Base-by-base conservation (phyloP, 2,329 filamentous ascomycete species). In the Hypoxylon sp. region DNA sequence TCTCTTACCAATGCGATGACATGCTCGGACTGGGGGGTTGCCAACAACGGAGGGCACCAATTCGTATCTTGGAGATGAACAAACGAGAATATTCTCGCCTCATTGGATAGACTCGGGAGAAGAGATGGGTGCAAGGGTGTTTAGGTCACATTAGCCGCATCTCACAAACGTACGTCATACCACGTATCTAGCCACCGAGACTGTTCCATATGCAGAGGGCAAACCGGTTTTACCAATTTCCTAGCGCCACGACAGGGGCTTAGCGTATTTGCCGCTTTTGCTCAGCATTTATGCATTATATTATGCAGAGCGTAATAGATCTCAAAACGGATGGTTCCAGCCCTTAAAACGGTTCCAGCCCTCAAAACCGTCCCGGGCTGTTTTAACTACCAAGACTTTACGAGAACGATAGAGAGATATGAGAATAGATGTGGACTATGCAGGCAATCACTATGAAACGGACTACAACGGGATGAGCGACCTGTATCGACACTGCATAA, bases 91-190 rank as follows among this genome's bases (percentile, higher is more conserved):
- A 49, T 40, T 56, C 51, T 49, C 55, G 40, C 25, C 22, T 35
- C 22, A 61, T 66, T 67, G 64, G 60, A 51, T 17, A 22, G 27
- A 5, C 20, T 31, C 49, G 22, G n/a, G 31, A 42, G 54, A 54
- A 54, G 53, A 46, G 40, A 53, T 59, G 22, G 6, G 56, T n/a
- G 59, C 59, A 66, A 44, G 60, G 67, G 49, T 51, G 30, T 35
- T 10, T 8, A 56, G 10, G 50, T 66, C 63, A 64, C 46, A 65
- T 64, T 66, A 69, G 66, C 63, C 69, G 69, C 66, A 69, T 68
- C 62, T 68, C 46, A 68, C 61, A 40, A 60, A 48, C 27, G 33
- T 71, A 67, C 69, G 69, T 69, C 69, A 72, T 72, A 20, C 64
- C 40, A 50, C 55, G 33, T 55, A 46, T 55, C 42, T 30, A 64